phyloP scores from a whole-genome alignment of 495 filamentous ascomycete genomes.

The Podospora tetraspora region DNA sequence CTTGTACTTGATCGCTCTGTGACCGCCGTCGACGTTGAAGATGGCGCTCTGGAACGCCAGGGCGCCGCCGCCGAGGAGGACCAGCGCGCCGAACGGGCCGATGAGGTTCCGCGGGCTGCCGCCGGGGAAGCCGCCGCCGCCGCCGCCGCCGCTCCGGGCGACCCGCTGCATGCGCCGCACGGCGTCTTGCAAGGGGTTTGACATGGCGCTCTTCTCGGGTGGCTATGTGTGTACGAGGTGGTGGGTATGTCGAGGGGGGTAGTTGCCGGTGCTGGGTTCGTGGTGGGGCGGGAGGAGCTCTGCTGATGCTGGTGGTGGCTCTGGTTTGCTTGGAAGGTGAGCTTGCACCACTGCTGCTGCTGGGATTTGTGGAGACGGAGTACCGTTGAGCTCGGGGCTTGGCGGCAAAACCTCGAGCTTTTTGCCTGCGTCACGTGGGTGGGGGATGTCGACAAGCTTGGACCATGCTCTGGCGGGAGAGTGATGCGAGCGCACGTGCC shows the following conservation, averaged over 20 bases:
- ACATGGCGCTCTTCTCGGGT: slow-evolving; percentile 42
- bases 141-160: slow-evolving; percentile 22
- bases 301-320: not conserved
- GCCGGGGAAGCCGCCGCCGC: slow-evolving; percentile 36
- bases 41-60: slow-evolving; percentile 73
- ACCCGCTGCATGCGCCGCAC: slow-evolving; percentile 30
- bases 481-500: not conserved
- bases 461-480: not conserved
- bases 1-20: slow-evolving; percentile 97
- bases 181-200: slow-evolving; percentile 44
- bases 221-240: not conserved
- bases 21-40: slow-evolving; percentile 99
- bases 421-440: not conserved
- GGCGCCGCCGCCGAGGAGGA: slow-evolving; percentile 58
- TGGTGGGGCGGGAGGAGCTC: too few species aligned
- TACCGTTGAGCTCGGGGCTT: not conserved
- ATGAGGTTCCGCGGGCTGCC: slow-evolving; percentile 24
- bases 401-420: not conserved
- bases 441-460: not conserved
- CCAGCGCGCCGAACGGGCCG: slow-evolving; percentile 34
- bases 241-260: not conserved
- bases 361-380: not conserved
- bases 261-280: too few species aligned
- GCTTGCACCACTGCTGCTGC: not conserved
- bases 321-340: not conserved